phyloP scores from a whole-genome alignment of 2,329 filamentous ascomycete species.

The Fulvia fulva region DNA sequence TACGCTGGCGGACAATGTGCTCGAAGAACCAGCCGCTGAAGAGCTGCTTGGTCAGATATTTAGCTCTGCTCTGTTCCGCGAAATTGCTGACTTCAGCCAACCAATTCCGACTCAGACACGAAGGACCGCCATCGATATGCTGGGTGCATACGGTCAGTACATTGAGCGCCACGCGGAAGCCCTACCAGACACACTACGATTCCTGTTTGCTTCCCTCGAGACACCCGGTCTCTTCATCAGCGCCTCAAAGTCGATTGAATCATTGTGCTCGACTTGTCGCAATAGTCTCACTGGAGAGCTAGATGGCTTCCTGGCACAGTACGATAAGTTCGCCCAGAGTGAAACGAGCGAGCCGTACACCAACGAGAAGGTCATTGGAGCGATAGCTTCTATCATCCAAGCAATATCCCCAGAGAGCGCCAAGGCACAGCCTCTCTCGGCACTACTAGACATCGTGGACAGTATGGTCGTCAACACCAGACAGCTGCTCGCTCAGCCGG shows the following conservation, averaged over 20 bases:
- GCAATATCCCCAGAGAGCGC: slow-evolving; percentile 58
- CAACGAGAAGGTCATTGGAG: slow-evolving; percentile 70
- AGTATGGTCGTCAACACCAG: slow-evolving; percentile 52
- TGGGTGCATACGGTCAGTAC: slow-evolving; percentile 71
- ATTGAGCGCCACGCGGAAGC: slow-evolving; percentile 66
- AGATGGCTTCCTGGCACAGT: slow-evolving; percentile 66
- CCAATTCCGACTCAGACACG: slow-evolving; percentile 60
- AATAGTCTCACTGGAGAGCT: slow-evolving; percentile 64
- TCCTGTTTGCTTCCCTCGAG: slow-evolving; percentile 67
- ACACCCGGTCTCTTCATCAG: slow-evolving; percentile 57
- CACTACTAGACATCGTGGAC: slow-evolving; percentile 60
- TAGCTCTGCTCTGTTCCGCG: slow-evolving; percentile 55
- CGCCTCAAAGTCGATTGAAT: slow-evolving; percentile 70
- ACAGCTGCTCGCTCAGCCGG: slow-evolving; percentile 30
- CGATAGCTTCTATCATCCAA: slow-evolving; percentile 71
- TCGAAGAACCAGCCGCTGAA: slow-evolving; percentile 57
- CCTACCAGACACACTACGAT: slow-evolving; percentile 66
- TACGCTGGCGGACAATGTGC: slow-evolving; percentile 62
- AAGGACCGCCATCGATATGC: slow-evolving; percentile 65
- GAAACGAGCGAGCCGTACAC: slow-evolving; percentile 63
- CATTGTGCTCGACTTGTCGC: slow-evolving; percentile 72
- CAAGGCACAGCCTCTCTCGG: slow-evolving; percentile 53
- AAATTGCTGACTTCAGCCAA: slow-evolving; percentile 41
- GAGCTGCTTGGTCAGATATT: slow-evolving; percentile 60
- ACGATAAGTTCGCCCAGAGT: slow-evolving; percentile 58